A percentile compares a stretch with the other conserved stretches of the same genome.
phyloP scores from a whole-genome alignment of 2,329 filamentous ascomycete genomes.

The Phialemoniopsis sp. region DNA sequence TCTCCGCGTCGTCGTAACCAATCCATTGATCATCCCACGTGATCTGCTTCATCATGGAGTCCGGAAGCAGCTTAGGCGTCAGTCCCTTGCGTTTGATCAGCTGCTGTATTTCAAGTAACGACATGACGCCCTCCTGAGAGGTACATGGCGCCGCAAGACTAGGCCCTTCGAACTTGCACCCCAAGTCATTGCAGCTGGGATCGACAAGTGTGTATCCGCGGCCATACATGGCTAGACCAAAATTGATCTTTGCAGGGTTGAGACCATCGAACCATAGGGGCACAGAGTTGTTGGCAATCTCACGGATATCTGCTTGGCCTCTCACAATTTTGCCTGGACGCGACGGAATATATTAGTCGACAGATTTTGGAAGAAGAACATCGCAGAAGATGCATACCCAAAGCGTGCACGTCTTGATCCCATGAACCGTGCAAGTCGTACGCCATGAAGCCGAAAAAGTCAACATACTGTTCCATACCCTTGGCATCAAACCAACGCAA shows the following conservation, averaged over 20 bases:
- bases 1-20: slow-evolving; percentile 16
- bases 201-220: slow-evolving; percentile 32
- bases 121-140: slow-evolving; percentile 20
- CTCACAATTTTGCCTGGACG: slow-evolving; percentile 21
- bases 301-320: slow-evolving; percentile 34
- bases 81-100: slow-evolving; percentile 15
- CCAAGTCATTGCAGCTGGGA: slow-evolving; percentile 16
- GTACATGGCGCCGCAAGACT: slow-evolving; percentile 21
- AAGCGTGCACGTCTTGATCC: too few relatives aligned
- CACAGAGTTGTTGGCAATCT: slow-evolving; percentile 28
- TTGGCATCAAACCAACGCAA: slow-evolving; percentile 27
- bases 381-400: too few relatives aligned
- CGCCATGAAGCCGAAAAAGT: slow-evolving; percentile 31
- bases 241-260: slow-evolving; percentile 33
- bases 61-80: slow-evolving; percentile 8
- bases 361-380: too few relatives aligned
- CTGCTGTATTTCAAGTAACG: slow-evolving; percentile 20
- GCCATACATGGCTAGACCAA: slow-evolving; percentile 44
- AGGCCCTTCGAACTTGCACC: slow-evolving; percentile 15
- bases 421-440: too few relatives aligned
- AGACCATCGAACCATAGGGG: slow-evolving; percentile 37
- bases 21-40: slow-evolving; percentile 20
- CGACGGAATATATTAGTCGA: too few relatives aligned
- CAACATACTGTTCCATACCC: slow-evolving; percentile 29
- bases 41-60: slow-evolving; percentile 19